Evolutionary conservation across 371 early-diverging fungal genomes (phyloP).

Genomic region (Phascolomyces articulosus): DNA sequence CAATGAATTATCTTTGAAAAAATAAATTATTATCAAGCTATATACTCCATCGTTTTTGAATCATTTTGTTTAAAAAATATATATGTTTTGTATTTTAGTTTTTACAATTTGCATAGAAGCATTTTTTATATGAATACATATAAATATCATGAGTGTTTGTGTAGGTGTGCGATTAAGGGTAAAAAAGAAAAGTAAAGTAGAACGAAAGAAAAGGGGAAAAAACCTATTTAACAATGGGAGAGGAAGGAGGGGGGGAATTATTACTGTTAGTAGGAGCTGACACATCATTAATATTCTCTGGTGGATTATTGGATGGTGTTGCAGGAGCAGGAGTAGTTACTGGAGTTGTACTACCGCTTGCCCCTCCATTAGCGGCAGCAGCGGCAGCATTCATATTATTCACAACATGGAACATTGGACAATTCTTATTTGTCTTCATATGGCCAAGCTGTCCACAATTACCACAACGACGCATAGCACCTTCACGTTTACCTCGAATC

Average conservation of each 20-base stretch:
- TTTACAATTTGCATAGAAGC: no score
- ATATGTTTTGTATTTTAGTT: no score
- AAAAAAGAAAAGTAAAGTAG: no score
- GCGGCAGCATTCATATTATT: slow-evolving; percentile 18
- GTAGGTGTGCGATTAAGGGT: no score
- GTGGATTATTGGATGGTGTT: slow-evolving; percentile 1
- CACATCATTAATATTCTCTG: no score
- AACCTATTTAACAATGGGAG: slow-evolving; percentile 1
- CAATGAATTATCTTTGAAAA: slow-evolving; percentile 19
- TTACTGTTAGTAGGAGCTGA: neutral
- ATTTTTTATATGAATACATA: no score
- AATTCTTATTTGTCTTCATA: slow-evolving; percentile 88
- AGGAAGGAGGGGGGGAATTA: neutral
- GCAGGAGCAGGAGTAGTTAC: neutral
- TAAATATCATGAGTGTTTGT: no score
- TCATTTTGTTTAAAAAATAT: no score
- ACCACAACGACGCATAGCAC: slow-evolving; percentile 71
- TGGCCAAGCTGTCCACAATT: slow-evolving; percentile 87
- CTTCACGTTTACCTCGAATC: slow-evolving; percentile 59
- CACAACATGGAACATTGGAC: slow-evolving; percentile 68
- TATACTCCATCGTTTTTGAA: no score
- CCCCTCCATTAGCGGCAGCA: slow-evolving; percentile 3
- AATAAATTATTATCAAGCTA: no score
- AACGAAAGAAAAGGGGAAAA: neutral
- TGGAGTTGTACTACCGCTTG: neutral